Evolutionary conservation across 2,329 filamentous ascomycete species (phyloP).

Genomic region (Coleophoma cylindrospora): DNA sequence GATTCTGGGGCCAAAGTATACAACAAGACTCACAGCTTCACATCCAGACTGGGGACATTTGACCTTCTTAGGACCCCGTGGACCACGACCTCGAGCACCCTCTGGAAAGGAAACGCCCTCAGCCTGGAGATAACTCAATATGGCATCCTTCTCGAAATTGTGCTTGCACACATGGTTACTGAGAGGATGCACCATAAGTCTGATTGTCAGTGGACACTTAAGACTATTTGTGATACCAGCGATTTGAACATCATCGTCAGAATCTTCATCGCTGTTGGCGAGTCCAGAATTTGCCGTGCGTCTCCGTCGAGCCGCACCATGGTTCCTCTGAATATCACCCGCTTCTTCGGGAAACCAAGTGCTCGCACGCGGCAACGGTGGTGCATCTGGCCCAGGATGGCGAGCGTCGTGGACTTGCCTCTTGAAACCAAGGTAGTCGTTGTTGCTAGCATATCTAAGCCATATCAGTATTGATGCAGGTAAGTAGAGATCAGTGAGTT

Average conservation of each 20-base stretch:
- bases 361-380: conserved; percentile 46
- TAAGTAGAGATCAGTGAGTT: neutral
- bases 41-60: conserved; percentile 65
- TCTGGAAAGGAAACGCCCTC: conserved; percentile 6
- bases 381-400: conserved; percentile 44
- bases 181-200: conserved; percentile 59
- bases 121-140: conserved; percentile 41
- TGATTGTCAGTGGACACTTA: conserved; percentile 65
- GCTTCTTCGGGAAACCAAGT: conserved; percentile 51
- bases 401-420: conserved; percentile 55
- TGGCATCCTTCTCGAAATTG: conserved; percentile 63
- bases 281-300: conserved; percentile 7
- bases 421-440: conserved; percentile 57
- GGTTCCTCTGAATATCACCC: conserved; percentile 5
- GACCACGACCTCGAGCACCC: conserved; percentile 1
- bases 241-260: conserved; percentile 66
- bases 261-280: conserved; percentile 30
- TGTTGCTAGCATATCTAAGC: conserved; percentile 51
- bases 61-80: conserved; percentile 24
- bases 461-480: neutral
- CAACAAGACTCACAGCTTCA: conserved; percentile 38
- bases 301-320: conserved; percentile 7
- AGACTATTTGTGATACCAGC: conserved; percentile 58
- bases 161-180: conserved; percentile 66
- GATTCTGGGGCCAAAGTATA: neutral